Percentiles rank a stretch among this genome's conserved stretches.
phyloP scores from a whole-genome alignment of 371 early-diverging fungal genomes.

The Haplosporangium sp. region DNA sequence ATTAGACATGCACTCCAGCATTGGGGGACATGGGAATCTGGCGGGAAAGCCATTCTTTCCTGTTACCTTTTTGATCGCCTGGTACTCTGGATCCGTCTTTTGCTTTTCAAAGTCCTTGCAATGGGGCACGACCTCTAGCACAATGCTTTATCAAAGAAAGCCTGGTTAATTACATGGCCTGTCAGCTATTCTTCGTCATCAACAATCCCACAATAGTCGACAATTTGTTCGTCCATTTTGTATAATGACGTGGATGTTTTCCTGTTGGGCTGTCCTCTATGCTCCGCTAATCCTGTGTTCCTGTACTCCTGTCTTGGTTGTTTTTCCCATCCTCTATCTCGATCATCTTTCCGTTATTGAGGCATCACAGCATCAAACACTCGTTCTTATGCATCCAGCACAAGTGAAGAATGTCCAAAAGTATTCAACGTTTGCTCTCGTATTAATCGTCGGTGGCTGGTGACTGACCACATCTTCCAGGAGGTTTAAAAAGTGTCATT shows the following conservation, averaged over 20 bases:
- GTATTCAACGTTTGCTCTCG: too few relatives aligned
- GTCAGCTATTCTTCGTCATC: background rate
- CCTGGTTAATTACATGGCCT: background rate
- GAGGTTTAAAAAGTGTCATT: background rate
- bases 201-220: too few relatives aligned
- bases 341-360: too few relatives aligned
- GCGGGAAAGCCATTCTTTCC: background rate
- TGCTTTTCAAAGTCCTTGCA: slow-evolving; percentile 58
- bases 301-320: too few relatives aligned
- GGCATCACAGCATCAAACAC: too few relatives aligned
- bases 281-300: background rate
- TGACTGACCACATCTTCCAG: too few relatives aligned
- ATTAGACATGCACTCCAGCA: background rate
- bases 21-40: background rate
- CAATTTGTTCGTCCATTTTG: background rate
- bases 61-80: slow-evolving; percentile 59
- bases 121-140: slow-evolving; percentile 63
- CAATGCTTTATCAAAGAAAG: slow-evolving; percentile 58
- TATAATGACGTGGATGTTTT: background rate
- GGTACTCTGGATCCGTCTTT: slow-evolving; percentile 57
- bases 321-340: too few relatives aligned
- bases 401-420: too few relatives aligned
- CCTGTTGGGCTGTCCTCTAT: slow-evolving; percentile 4
- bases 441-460: too few relatives aligned
- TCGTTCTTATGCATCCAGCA: too few relatives aligned